phyloP scores from a whole-genome alignment of 75 land plant genomes.

The Selaginella tamariscina region DNA sequence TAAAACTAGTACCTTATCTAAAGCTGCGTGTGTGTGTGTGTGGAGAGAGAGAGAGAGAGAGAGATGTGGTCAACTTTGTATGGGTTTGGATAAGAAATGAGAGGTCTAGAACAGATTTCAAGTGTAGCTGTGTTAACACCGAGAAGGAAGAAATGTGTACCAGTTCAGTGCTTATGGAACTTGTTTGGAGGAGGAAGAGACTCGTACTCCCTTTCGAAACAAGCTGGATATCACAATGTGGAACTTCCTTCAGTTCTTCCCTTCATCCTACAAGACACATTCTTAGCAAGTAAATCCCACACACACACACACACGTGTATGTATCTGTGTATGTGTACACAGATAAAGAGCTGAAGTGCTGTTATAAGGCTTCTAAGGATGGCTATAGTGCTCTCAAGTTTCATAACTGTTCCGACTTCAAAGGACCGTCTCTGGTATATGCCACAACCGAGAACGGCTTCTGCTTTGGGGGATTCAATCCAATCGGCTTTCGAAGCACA shows the following conservation, averaged over 20 bases:
- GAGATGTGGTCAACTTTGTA: too few species aligned
- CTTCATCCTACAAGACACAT: slow-evolving; percentile 37
- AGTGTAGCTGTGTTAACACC: too few species aligned
- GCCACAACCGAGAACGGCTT: slow-evolving; percentile 48
- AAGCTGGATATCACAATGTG: slow-evolving; percentile 30
- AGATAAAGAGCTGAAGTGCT: slow-evolving; percentile 59
- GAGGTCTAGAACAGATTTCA: too few species aligned
- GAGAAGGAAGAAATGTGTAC: too few species aligned
- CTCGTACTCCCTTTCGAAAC: background rate
- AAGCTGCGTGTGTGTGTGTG: too few species aligned
- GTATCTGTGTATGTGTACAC: background rate
- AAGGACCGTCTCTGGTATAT: slow-evolving; percentile 72
- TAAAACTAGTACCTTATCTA: too few species aligned
- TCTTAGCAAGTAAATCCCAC: slow-evolving; percentile 26
- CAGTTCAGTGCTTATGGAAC: background rate
- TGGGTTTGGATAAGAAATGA: too few species aligned
- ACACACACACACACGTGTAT: background rate
- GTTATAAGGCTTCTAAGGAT: slow-evolving; percentile 55
- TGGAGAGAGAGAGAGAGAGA: too few species aligned
- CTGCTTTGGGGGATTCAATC: slow-evolving; percentile 75
- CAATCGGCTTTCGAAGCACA: slow-evolving; percentile 78
- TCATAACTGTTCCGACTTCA: slow-evolving; percentile 63
- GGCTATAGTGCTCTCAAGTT: slow-evolving; percentile 63
- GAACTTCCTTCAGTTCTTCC: slow-evolving; percentile 40
- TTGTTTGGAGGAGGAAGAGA: background rate